phyloP scores from a whole-genome alignment of 2,329 filamentous ascomycete genomes.

The Aphanoascus verrucosus region DNA sequence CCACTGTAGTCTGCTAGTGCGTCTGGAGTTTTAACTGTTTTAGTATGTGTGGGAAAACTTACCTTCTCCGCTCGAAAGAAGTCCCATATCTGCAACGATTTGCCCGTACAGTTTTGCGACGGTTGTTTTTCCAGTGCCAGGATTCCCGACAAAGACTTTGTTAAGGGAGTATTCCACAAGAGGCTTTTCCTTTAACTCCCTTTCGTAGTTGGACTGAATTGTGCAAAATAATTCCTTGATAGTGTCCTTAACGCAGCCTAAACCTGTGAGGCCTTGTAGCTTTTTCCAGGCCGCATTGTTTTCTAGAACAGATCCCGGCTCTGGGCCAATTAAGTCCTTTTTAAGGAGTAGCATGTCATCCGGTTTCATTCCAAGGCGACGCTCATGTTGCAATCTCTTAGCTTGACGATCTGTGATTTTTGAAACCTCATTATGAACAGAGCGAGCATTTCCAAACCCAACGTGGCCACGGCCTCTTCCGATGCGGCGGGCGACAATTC shows the following conservation, averaged over 20 bases:
- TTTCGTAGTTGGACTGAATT: constrained; percentile 52
- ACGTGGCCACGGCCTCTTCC: constrained; percentile 52
- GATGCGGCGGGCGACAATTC: constrained; percentile 52
- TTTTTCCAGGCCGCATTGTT: constrained; percentile 47
- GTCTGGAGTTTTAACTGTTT: too few relatives aligned
- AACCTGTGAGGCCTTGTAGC: constrained; percentile 49
- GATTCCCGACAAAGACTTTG: constrained; percentile 57
- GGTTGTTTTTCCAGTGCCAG: constrained; percentile 67
- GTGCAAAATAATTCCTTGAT: constrained; percentile 50
- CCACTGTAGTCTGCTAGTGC: too few relatives aligned
- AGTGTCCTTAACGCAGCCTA: constrained; percentile 52
- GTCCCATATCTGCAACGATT: constrained; percentile 56
- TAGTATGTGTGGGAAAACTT: too few relatives aligned
- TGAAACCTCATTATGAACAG: too few relatives aligned
- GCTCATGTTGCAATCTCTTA: constrained; percentile 42
- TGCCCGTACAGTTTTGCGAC: constrained; percentile 62
- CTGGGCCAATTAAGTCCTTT: constrained; percentile 61
- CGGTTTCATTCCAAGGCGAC: constrained; percentile 32
- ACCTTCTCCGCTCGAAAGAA: constrained; percentile 59
- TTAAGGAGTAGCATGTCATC: constrained; percentile 52
- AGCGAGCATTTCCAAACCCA: constrained; percentile 70
- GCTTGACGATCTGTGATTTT: constrained; percentile 51
- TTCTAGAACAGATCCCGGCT: constrained; percentile 46
- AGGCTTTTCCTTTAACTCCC: constrained; percentile 53
- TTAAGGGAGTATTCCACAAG: constrained; percentile 54